phyloP scores from a whole-genome alignment of 2,329 filamentous ascomycete species.

The Xylariaceae sp. region DNA sequence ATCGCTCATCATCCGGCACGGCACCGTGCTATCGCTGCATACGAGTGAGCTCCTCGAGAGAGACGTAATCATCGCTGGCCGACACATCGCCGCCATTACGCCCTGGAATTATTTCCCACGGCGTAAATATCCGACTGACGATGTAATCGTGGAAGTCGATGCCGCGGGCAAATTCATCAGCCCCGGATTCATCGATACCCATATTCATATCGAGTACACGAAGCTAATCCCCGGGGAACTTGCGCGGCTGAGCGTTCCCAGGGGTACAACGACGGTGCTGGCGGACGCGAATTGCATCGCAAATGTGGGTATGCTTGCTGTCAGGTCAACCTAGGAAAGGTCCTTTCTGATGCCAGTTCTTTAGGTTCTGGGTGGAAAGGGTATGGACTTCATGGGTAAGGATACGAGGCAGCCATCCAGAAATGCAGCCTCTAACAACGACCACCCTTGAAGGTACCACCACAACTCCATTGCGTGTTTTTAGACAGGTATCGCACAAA shows the following conservation, averaged over 20 bases:
- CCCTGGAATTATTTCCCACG: slow-evolving; percentile 16
- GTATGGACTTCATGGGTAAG: slow-evolving; percentile 20
- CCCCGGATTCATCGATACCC: slow-evolving; percentile 19
- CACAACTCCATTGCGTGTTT: slow-evolving; percentile 12
- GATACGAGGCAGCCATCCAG: neutral
- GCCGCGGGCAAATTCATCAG: slow-evolving; percentile 14
- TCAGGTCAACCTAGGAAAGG: neutral
- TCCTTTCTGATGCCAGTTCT: too few relatives aligned
- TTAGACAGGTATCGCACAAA: slow-evolving; percentile 20
- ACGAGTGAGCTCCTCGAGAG: slow-evolving; percentile 17
- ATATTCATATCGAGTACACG: slow-evolving; percentile 21
- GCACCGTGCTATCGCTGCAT: slow-evolving; percentile 12
- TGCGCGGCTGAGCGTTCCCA: slow-evolving; percentile 15
- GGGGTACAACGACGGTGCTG: slow-evolving; percentile 19
- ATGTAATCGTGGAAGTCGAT: slow-evolving; percentile 14
- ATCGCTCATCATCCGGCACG: slow-evolving; percentile 17
- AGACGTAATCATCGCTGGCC: slow-evolving; percentile 16
- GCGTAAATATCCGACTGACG: slow-evolving; percentile 1
- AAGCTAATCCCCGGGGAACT: slow-evolving; percentile 15
- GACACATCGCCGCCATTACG: slow-evolving; percentile 19
- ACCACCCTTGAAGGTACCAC: too few relatives aligned
- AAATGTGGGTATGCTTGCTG: slow-evolving; percentile 15
- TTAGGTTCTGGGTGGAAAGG: slow-evolving; percentile 12
- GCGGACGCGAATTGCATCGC: slow-evolving; percentile 22
- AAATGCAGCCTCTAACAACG: too few relatives aligned